Base-by-base conservation (phyloP, 2,329 filamentous ascomycete genomes). In the Claviceps quebecensis region DNA sequence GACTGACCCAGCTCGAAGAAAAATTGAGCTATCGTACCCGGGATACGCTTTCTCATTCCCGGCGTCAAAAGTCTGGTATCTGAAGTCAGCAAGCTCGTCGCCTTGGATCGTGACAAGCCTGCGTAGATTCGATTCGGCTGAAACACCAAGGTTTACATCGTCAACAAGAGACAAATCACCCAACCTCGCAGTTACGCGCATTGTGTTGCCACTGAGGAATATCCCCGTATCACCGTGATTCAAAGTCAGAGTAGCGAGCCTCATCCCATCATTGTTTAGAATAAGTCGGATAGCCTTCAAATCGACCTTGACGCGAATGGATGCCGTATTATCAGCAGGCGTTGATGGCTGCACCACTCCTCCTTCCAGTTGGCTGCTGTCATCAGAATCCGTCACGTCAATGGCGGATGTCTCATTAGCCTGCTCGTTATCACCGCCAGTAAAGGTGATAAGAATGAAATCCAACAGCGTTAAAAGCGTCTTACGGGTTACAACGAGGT, bases 251-350 rank as follows among this genome's bases (percentile, higher is more conserved):
- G 93, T 98, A 29, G 93, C 93, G 29, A 99, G 76, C 26, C 93
- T 82, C 53, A 97, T 94, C 0, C 93, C 93, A 64, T 99, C 94
- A 57, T 98, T 97, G 65, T 99, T 99, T 51, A 99, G 74, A 56
- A 98, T 91, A 29, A 98, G 75, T 2, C 88, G 81, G 56, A 99
- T 95, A 70, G 86, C 90, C 70, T 95, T 94, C 55, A 99, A 71
- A 55, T 96, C 85, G 43, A 94, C 84, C 67, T 95, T 95, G 66
- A 99, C 91, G 23, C 89, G 82, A 57, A 98, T 93, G 56, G 93
- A 94, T 52, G 86, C 86, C 5, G 62, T 71, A 14, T 66, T 65
- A 39, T 67, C 62, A 22, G 61, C 64, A 48, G 70, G 67, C 19
- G 64, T 62, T 0, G 65, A 53, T 2, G 59, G 56, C 5, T 73